A percentile compares a stretch with the other conserved stretches of the same genome.
These are phyloP conservation scores for Pythium apleroticum DNA, from an alignment of 352 stramenopile species.

Conservation along the genomic window DNA sequence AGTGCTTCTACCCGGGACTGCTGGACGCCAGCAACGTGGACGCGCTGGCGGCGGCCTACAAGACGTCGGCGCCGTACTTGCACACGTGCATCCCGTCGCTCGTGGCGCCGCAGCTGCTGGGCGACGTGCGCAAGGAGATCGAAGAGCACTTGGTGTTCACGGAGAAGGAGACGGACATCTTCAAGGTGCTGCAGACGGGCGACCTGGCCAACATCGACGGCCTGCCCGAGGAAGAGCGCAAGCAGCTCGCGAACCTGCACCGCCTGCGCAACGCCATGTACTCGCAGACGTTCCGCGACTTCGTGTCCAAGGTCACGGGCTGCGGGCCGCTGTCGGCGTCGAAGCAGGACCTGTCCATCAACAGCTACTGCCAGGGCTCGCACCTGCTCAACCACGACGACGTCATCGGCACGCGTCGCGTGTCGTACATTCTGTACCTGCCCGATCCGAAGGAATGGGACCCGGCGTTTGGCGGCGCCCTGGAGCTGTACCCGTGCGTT, in stretches of 20 bases:
- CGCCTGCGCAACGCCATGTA: constrained; percentile 85
- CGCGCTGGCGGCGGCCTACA: constrained; percentile 23
- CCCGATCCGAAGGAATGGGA: constrained; percentile 83
- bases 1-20: constrained; percentile 23
- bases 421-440: constrained; percentile 93
- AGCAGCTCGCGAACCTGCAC: constrained; percentile 70
- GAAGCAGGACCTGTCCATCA: constrained; percentile 88
- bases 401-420: constrained; percentile 88
- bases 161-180: constrained; percentile 94
- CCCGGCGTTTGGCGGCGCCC: constrained; percentile 72
- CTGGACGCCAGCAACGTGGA: constrained; percentile 25
- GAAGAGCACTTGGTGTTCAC: constrained; percentile 84
- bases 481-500: constrained; percentile 85
- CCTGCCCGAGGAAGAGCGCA: constrained; percentile 33
- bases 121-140: constrained; percentile 66
- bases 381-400: constrained; percentile 94
- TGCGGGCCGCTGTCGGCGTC: constrained; percentile 43
- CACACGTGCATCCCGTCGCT: constrained; percentile 32
- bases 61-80: constrained; percentile 27
- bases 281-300: constrained; percentile 75
- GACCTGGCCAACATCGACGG: constrained; percentile 84
- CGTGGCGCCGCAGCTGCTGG: constrained; percentile 25
- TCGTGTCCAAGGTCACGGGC: constrained; percentile 71
- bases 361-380: constrained; percentile 88
- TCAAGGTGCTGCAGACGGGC: constrained; percentile 92